These are phyloP conservation scores for Eragrostis tef DNA, from an alignment of 202 grass and related monocot genomes.

Conservation along the genomic window DNA sequence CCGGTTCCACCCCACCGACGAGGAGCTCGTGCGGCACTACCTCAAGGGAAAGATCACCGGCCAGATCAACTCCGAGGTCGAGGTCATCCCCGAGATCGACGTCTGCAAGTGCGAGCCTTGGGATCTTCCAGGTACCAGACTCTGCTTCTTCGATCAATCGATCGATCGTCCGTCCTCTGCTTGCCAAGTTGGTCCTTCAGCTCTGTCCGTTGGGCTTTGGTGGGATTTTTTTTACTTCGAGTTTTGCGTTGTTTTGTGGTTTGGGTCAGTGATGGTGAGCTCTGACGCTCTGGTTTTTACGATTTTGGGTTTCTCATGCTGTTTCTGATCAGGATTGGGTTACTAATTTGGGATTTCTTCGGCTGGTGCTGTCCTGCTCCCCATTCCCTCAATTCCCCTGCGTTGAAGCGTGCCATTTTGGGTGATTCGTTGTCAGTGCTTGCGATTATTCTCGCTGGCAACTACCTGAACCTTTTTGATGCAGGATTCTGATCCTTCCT, in stretches of 20 bases:
- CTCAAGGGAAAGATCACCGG: constrained; percentile 96
- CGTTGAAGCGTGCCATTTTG: background rate
- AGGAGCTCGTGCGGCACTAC: constrained; percentile 89
- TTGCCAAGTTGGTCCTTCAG: background rate
- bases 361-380: background rate
- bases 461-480: background rate
- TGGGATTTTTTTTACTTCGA: background rate
- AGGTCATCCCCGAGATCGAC: constrained; percentile 89
- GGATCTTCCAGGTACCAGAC: constrained; percentile 77
- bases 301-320: background rate
- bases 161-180: background rate
- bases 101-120: constrained; percentile 98
- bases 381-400: background rate
- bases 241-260: background rate
- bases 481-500: background rate
- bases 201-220: background rate
- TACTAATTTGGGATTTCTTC: background rate
- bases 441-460: background rate
- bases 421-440: background rate
- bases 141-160: too few relatives aligned
- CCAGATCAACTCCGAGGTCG: constrained; percentile 59
- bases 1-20: constrained; percentile 91
- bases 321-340: background rate
- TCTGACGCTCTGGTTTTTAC: background rate
- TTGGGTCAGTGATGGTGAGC: background rate